Evolutionary conservation across 2,329 filamentous ascomycete species (phyloP), one percentile per base, ranked within the genome.

Genomic region (Davidsoniella neocaledoniae): DNA sequence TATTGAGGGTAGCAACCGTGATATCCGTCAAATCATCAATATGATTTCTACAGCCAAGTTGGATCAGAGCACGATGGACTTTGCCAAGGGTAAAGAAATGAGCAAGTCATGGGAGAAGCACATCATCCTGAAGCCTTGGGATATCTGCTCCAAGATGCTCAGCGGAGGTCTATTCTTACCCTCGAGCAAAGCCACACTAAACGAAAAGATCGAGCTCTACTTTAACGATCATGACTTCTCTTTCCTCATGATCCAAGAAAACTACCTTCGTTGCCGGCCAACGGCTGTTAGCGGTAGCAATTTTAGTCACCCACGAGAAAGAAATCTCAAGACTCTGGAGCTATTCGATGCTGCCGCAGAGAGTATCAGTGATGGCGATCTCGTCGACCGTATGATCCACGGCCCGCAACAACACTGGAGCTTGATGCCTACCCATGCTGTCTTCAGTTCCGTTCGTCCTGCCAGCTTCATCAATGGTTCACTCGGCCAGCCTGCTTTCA

Each of bases 161-260:
- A 86, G 77, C 23, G 81, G 86, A 3, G 86, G 86, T 37, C 77
- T 95, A 65, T 98, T 96, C 64, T 74, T 84, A 21, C 74, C 80
- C 4, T 78, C 80, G 46, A 93, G 86, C 65, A 93, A 86, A 56
- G 71, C 85, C 2, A 94, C 86, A 0, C 69, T 98, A 36, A 96
- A 96, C 61, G 90, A 98, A 64, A 98, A 98, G 71, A 91, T 93
- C 55, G 90, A 98, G 65, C 77, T 98, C 1, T 98, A 98, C 64
- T 98, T 98, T 71, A 96, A 98, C 63, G 91, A 98, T 59, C 91
- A 98, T 60, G 91, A 98, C 59, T 94, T 96, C 66, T 95, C 87
- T 59, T 91, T 81, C 60, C 71, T 98, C 48, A 96, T 98, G 91
- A 79, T 98, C 43, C 91, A 98, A 62, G 93, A 98, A 64, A 98